These are phyloP conservation scores for Lachnellula cervina DNA, from an alignment of 2,329 filamentous ascomycete species.

Conservation along the genomic window DNA sequence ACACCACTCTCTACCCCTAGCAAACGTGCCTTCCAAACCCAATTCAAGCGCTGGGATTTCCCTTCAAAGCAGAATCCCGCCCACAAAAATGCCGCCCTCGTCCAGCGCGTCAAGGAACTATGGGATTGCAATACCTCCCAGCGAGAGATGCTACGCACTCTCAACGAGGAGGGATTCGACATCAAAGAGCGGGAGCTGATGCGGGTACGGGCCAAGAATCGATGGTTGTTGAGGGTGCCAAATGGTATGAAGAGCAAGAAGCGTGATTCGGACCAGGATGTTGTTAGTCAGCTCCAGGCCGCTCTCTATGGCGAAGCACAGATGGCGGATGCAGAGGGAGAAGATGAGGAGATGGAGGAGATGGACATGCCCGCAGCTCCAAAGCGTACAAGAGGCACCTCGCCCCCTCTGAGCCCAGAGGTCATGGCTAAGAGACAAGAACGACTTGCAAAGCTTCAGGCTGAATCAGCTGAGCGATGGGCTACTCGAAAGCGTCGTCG, in stretches of 20 bases:
- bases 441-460: slow-evolving; percentile 48
- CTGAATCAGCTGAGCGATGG: slow-evolving; percentile 58
- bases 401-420: slow-evolving; percentile 39
- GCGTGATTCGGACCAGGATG: slow-evolving; percentile 29
- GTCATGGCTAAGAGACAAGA: slow-evolving; percentile 49
- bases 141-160: slow-evolving; percentile 65
- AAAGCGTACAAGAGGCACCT: slow-evolving; percentile 21
- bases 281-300: slow-evolving; percentile 31
- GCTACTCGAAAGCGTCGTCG: slow-evolving; percentile 61
- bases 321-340: slow-evolving; percentile 24
- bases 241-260: slow-evolving; percentile 50
- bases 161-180: slow-evolving; percentile 68
- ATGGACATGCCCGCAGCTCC: slow-evolving; percentile 19
- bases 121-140: slow-evolving; percentile 72
- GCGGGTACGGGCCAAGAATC: slow-evolving; percentile 63
- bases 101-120: slow-evolving; percentile 66
- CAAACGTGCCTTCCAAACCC: slow-evolving; percentile 70
- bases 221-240: slow-evolving; percentile 59
- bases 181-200: slow-evolving; percentile 68
- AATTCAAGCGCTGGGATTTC: slow-evolving; percentile 76
- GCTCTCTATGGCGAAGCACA: slow-evolving; percentile 30
- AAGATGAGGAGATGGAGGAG: slow-evolving; percentile 26
- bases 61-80: slow-evolving; percentile 68
- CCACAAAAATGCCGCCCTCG: slow-evolving; percentile 63
- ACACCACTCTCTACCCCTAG: slow-evolving; percentile 37